phyloP scores from a whole-genome alignment of 2,329 filamentous ascomycete genomes.

The Xylariaceae sp. region DNA sequence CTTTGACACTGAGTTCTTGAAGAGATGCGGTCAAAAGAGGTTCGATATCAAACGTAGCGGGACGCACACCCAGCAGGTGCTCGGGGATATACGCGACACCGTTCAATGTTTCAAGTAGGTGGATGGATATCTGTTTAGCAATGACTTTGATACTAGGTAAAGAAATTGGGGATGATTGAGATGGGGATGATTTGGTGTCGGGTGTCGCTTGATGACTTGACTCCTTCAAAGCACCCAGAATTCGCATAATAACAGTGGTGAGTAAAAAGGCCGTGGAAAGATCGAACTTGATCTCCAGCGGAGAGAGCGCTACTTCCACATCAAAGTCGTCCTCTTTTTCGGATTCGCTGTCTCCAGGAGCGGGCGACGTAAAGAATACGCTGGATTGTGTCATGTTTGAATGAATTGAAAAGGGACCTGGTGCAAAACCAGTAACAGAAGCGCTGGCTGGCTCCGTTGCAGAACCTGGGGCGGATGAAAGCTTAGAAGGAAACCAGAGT shows the following conservation, averaged over 20 bases:
- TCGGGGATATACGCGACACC: conserved; percentile 49
- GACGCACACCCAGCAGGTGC: conserved; percentile 38
- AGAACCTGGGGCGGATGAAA: conserved; percentile 40
- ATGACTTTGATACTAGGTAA: conserved; percentile 41
- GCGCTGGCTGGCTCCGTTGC: conserved; percentile 12
- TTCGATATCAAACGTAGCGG: conserved; percentile 42
- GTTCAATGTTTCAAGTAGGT: conserved; percentile 50
- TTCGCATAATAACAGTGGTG: conserved; percentile 45
- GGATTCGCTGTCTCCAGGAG: conserved; percentile 6
- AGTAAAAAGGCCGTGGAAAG: conserved; percentile 52
- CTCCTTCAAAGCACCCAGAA: conserved; percentile 43
- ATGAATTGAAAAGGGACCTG: conserved; percentile 56
- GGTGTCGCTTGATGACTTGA: conserved; percentile 15
- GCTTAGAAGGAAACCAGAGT: conserved; percentile 49
- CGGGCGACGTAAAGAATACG: conserved; percentile 16
- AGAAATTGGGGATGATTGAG: conserved; percentile 18
- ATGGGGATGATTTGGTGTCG: conserved; percentile 9
- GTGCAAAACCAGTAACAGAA: conserved; percentile 47
- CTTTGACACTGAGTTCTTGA: conserved; percentile 38
- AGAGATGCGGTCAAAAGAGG: conserved; percentile 49
- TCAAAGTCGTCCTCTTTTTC: conserved; percentile 29
- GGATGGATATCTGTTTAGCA: conserved; percentile 47
- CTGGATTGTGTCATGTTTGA: conserved; percentile 25
- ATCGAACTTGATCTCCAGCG: conserved; percentile 50
- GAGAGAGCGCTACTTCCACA: conserved; percentile 49